Evolutionary conservation across 257 asterid genomes (phyloP), one percentile per base, ranked within the genome.

Genomic region (Cynanchum wilfordii): DNA sequence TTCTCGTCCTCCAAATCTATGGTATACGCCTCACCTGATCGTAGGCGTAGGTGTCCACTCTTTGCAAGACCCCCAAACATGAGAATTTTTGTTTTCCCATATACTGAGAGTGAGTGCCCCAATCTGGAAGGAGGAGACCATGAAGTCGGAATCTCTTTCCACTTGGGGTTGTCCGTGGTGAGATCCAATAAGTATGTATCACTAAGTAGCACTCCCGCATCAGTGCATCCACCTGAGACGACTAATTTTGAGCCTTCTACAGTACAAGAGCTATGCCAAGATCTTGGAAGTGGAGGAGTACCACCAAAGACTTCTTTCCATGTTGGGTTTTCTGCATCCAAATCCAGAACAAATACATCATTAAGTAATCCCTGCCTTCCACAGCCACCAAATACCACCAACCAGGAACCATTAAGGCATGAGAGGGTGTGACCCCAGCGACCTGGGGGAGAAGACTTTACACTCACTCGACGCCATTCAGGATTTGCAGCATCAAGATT

Each of bases 371-470:
- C 97, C 70, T 88, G 83, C 74, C 91, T 84, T 52, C 97, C 96
- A 69, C 93, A 91, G 27, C 96, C 97, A 68, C 97, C 97, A 57
- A 92, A 92, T 20, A 89, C 88, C 64, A 89, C 95, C 79, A 92
- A 73, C 95, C 88, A 89, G 55, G 97, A 92, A 66, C 89, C 88
- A 6, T 87, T 89, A 40, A 92, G 84, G 76, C 93, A 88, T 1
- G 97, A 92, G 29, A 92, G 87, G 19, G 95, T 92, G 70, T 92
- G 97, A 55, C 97, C 97, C 97, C 97, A 92, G 2, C 96, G 89
- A 50, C 97, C 97, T 3, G 96, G 97, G 27, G 96, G 97, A 51
- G 97, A 89, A 52, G 90, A 86, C 77, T 77, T 68, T 27, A 92
- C 97, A 69, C 85, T 84, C 77, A 92, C 90, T 66, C 89, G 85